These are phyloP conservation scores for Phylloporus arenicola DNA, from an alignment of 768 basidiomycete species.

Conservation along the genomic window DNA sequence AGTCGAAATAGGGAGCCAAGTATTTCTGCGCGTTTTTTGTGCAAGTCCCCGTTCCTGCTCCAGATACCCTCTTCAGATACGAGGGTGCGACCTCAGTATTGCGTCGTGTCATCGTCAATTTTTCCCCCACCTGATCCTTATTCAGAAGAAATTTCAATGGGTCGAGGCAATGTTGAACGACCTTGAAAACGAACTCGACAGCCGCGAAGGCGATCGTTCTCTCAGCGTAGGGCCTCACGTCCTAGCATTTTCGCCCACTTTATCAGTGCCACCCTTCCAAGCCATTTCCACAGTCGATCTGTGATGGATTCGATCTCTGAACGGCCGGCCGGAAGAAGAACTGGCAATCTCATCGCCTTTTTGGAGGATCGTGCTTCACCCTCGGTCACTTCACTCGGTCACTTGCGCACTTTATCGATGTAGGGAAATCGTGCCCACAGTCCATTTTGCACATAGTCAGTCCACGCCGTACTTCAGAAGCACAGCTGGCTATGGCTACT, in stretches of 20 bases:
- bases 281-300: slow-evolving; percentile 45
- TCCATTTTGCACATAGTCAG: slow-evolving; percentile 29
- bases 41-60: no score
- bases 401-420: slow-evolving; percentile 50
- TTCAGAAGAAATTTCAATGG: slow-evolving; percentile 55
- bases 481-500: slow-evolving; percentile 36
- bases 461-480: slow-evolving; percentile 37
- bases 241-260: slow-evolving; percentile 44
- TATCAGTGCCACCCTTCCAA: slow-evolving; percentile 34
- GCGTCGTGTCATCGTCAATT: slow-evolving; percentile 39
- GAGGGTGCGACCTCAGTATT: slow-evolving; percentile 39
- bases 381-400: slow-evolving; percentile 34
- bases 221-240: no score
- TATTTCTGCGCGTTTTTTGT: no score
- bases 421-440: slow-evolving; percentile 35
- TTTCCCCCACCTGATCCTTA: no score
- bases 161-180: slow-evolving; percentile 69
- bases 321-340: slow-evolving; percentile 45
- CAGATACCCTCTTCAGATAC: slow-evolving; percentile 48
- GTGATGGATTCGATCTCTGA: slow-evolving; percentile 52
- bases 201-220: no score
- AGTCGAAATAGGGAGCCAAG: no score
- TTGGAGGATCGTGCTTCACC: slow-evolving; percentile 55
- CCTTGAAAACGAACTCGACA: slow-evolving; percentile 62
- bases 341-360: slow-evolving; percentile 67